Base-by-base conservation (phyloP, 1,284 basidiomycete genomes). In the Ganoderma meredithae region DNA sequence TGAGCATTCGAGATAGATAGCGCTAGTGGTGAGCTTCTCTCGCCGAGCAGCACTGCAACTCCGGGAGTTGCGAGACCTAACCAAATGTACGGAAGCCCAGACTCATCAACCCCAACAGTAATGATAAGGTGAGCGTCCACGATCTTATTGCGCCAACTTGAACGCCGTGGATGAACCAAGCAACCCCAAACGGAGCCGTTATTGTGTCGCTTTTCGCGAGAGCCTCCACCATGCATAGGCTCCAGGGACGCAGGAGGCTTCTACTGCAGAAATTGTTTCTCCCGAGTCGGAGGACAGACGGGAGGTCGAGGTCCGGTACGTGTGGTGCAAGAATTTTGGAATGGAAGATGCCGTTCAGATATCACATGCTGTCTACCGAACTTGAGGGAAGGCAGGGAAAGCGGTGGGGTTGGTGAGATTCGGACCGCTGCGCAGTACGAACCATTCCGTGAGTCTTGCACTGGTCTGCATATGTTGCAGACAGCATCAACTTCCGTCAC, bases 401-500 rank as follows among this genome's bases (percentile, higher is more conserved):
- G 13, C 39, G 6, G 65, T 68, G 44, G 63, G 74, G 59, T 43
- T 43, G 5, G 41, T 64, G 25, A 63, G 40, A 19, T 68, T 55
- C 59, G 27, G 62, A 41, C 64, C 56, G 2, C 33, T 74, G 10
- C 49, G 65, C 40, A 53, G 60, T 0, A 69, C 67, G 4, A 74
- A 73, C 43, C 74, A 75, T 47, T 75, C 73, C 44, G 74, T 75
- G 62, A 67, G 72, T 68, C 5, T 15, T 40, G 3, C 8, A 13
- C 1, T 4, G 39, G 19, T 10, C 1, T 22, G 25, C 7, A 12
- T 49, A 49, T 8, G 25, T 3, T 36, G 22, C 22, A 13, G 36
- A 40, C 2, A 31, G 27, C 27, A 31, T 31, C 27, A 31, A 31
- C 15, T 13, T 33, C 27, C 2, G 2, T 41, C 10, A 40, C 27